Base-by-base conservation (phyloP, 202 grass and related monocot genomes). In the Musa balbisiana region DNA sequence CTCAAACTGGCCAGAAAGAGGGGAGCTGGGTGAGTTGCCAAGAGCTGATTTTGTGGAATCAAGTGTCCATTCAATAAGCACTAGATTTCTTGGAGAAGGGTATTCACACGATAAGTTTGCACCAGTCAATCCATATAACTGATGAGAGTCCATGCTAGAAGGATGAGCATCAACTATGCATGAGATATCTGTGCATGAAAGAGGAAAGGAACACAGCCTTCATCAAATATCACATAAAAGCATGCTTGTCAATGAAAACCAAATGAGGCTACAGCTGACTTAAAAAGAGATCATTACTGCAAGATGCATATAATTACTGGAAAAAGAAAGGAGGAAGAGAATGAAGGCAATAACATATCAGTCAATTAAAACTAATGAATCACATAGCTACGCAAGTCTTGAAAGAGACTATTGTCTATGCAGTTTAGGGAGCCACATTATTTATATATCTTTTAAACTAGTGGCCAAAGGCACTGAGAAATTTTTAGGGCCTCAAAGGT, bases 91-190 rank as follows among this genome's bases (percentile, higher is more conserved):
- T 49, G 83, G 79, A 78, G 86, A 70, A 74, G 85, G 80, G 74
- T 85, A 79, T 84, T 83, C 63, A 59, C 74, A 97, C 51, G 87
- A 80, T 13, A 84, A 20, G 63, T 92, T 81, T 67, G 84, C 80
- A 65, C 82, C 58, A n/a, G 84, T 81, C 53, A 89, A 78, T 86
- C 63, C 81, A 80, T 87, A 87, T 21, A 97, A 53, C 86, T 93
- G 93, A 60, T 89, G 90, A 27, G 82, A 89, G 79, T 93, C 90
- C 93, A 97, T 97, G 88, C 82, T 93, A 91, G 75, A 78, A 77
- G 81, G 80, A 80, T 52, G 74, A 2, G 33, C 76, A 89, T 84
- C 78, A 89, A 79, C 81, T 82, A 84, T 86, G 82, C 80, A 88
- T 82, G 71, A 87, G 78, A 83, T 87, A 82, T 80, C 85, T 82